These are phyloP conservation scores for Paraconiothyrium brasiliense DNA, from an alignment of 2,329 filamentous ascomycete genomes.

Conservation along the genomic window DNA sequence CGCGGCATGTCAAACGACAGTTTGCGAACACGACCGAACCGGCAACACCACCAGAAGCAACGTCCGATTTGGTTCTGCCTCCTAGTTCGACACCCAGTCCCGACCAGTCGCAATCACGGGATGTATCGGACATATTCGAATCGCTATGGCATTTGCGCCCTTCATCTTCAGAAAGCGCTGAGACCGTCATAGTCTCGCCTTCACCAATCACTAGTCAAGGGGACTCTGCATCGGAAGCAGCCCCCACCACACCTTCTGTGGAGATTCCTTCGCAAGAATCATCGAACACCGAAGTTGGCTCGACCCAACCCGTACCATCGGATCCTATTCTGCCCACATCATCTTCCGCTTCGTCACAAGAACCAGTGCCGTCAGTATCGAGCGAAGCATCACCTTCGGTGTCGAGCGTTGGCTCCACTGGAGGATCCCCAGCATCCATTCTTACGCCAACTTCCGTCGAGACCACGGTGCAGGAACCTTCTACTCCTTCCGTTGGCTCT, in stretches of 20 bases:
- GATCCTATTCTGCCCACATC: slow-evolving; percentile 10
- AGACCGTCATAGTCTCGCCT: slow-evolving; percentile 30
- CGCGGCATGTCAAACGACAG: slow-evolving; percentile 57
- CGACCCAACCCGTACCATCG: slow-evolving; percentile 4
- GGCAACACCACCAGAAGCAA: slow-evolving; percentile 30
- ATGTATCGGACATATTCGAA: slow-evolving; percentile 40
- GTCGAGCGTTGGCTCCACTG: slow-evolving; percentile 12
- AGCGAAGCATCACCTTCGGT: neutral
- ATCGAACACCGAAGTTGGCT: slow-evolving; percentile 3
- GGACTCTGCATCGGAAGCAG: neutral
- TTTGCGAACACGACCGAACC: slow-evolving; percentile 48
- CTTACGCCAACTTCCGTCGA: slow-evolving; percentile 6
- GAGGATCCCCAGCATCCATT: slow-evolving; percentile 3
- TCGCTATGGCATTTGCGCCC: slow-evolving; percentile 32
- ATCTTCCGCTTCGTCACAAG: neutral
- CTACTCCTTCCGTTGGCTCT: slow-evolving; percentile 10
- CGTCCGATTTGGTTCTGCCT: slow-evolving; percentile 27
- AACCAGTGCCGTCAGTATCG: neutral
- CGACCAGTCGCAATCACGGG: slow-evolving; percentile 26
- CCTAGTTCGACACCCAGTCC: slow-evolving; percentile 34
- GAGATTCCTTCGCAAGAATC: slow-evolving; percentile 5
- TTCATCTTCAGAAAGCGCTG: slow-evolving; percentile 24
- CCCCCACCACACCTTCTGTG: neutral
- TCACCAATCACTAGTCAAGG: slow-evolving; percentile 18
- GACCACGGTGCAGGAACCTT: slow-evolving; percentile 5